Conservation (phyloP, 2,329 filamentous ascomycete species). For the Venturia effusa region DNA sequence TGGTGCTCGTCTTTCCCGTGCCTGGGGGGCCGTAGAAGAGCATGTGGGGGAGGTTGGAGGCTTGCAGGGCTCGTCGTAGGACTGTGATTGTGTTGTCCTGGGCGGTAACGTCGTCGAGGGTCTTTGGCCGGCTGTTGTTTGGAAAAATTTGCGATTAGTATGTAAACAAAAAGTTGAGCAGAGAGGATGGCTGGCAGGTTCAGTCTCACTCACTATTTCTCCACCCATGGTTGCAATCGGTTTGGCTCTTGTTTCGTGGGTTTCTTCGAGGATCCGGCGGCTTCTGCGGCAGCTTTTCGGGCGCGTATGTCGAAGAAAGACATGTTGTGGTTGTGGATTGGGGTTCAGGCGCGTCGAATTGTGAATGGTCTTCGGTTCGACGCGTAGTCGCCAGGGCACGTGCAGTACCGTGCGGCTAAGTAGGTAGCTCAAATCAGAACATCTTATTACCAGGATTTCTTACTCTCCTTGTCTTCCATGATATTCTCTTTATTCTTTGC, state of each 20-base stretch:
- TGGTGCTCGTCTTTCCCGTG: constrained; percentile 95
- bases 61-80: constrained; percentile 84
- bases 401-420: too few species aligned
- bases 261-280: constrained; percentile 59
- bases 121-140: constrained; percentile 78
- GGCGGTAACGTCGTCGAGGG: constrained; percentile 84
- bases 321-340: constrained; percentile 41
- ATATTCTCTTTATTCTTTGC: too few species aligned
- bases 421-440: too few species aligned
- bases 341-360: neutral
- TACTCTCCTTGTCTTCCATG: too few species aligned
- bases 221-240: constrained; percentile 85
- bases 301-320: constrained; percentile 96
- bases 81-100: constrained; percentile 96
- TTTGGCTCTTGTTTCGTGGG: constrained; percentile 51
- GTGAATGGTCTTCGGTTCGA: neutral
- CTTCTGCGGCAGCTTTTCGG: constrained; percentile 59
- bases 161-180: too few species aligned
- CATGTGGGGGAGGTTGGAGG: constrained; percentile 97
- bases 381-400: neutral
- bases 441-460: too few species aligned
- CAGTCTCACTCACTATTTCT: constrained; percentile 77
- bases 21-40: constrained; percentile 97
- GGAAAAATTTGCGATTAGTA: constrained; percentile 7
- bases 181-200: neutral